Percentiles rank a stretch among this genome's conserved stretches.
Conservation (phyloP, 805 yeast species). For the Ogataea thermomethanolica region DNA sequence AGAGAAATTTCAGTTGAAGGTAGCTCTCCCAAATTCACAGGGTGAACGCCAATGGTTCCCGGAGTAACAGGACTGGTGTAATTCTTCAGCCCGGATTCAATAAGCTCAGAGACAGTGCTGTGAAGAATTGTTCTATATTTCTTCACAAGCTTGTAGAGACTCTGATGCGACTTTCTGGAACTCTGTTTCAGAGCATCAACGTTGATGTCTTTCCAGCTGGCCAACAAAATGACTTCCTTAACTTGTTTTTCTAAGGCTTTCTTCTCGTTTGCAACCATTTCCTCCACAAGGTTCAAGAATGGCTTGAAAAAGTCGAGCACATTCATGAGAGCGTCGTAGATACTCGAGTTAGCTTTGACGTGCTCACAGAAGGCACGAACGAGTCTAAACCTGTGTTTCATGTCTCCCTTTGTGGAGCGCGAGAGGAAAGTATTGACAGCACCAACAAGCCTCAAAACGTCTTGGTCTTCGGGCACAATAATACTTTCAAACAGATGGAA, state of each 20-base stretch:
- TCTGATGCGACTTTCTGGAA: slow-evolving; percentile 83
- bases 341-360: slow-evolving; percentile 29
- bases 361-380: slow-evolving; percentile 65
- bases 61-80: slow-evolving; percentile 6
- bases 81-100: slow-evolving; percentile 55
- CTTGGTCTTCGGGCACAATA: slow-evolving; percentile 47
- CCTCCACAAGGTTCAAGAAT: slow-evolving; percentile 50
- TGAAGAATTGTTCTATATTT: slow-evolving; percentile 68
- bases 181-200: slow-evolving; percentile 91
- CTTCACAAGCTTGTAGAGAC: slow-evolving; percentile 75
- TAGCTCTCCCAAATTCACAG: slow-evolving; percentile 2
- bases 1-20: slow-evolving; percentile 34
- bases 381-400: slow-evolving; percentile 51
- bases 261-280: slow-evolving; percentile 42
- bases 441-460: slow-evolving; percentile 40
- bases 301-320: slow-evolving; percentile 64
- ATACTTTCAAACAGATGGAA: slow-evolving; percentile 81
- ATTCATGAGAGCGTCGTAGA: slow-evolving; percentile 47
- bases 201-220: slow-evolving; percentile 97
- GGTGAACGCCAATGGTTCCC: not conserved
- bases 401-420: slow-evolving; percentile 77
- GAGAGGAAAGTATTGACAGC: slow-evolving; percentile 75
- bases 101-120: slow-evolving; percentile 46
- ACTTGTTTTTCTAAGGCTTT: slow-evolving; percentile 71
- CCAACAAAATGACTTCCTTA: slow-evolving; percentile 77